A percentile compares a stretch with the other conserved stretches of the same genome.
These are phyloP conservation scores for Plasmodium ovale DNA, from an alignment of 169 alveolate species.

Conservation along the genomic window DNA sequence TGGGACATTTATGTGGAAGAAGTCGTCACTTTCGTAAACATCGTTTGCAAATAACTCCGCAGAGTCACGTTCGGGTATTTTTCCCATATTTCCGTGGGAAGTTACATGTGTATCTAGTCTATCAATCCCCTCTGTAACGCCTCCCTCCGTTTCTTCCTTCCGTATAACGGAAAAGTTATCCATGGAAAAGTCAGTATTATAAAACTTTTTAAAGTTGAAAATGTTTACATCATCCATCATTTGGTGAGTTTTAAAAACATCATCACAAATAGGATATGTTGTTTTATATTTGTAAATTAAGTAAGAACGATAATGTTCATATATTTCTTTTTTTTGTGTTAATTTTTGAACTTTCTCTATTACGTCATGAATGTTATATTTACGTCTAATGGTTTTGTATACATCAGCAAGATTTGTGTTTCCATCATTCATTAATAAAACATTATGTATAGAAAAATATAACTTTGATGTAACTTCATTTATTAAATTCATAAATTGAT, in stretches of 20 bases:
- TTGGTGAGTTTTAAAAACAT: conserved; percentile 35
- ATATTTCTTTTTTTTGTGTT: conserved; percentile 50
- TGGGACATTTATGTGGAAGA: conserved; percentile 6
- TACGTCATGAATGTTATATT: conserved; percentile 65
- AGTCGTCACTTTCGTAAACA: conserved; percentile 26
- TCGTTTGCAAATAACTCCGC: conserved; percentile 12
- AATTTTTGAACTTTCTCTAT: conserved; percentile 35
- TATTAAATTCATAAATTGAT: conserved; percentile 53
- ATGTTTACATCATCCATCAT: conserved; percentile 38
- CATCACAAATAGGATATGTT: conserved; percentile 49
- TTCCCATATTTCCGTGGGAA: neutral
- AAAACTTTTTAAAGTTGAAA: conserved; percentile 53
- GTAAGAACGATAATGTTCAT: conserved; percentile 67
- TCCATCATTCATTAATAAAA: conserved; percentile 22
- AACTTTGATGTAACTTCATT: conserved; percentile 61
- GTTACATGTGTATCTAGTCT: neutral
- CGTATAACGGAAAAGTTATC: conserved; percentile 14
- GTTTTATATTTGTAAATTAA: conserved; percentile 46
- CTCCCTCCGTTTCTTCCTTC: neutral
- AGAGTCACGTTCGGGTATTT: neutral
- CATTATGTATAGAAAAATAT: conserved; percentile 54
- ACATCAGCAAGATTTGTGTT: conserved; percentile 19
- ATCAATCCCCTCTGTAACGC: neutral
- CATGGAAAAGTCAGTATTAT: conserved; percentile 39
- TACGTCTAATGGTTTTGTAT: conserved; percentile 63